A percentile compares a stretch with the other conserved stretches of the same genome.
Evolutionary conservation across 2,329 filamentous ascomycete genomes (phyloP).

Genomic region (Colletotrichum sp.): DNA sequence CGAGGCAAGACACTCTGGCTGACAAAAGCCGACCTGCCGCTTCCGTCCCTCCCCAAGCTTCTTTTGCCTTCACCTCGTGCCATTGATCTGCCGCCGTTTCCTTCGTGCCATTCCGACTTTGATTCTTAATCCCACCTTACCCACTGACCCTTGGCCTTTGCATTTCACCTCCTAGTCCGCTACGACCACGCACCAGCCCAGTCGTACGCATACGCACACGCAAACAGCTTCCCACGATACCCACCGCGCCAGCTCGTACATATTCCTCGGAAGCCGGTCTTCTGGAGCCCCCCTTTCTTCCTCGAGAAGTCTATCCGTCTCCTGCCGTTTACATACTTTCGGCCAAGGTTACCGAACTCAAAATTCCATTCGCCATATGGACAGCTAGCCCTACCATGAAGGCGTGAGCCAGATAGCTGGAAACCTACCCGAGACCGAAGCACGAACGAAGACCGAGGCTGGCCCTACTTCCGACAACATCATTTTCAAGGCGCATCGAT

Average conservation of each 20-base stretch:
- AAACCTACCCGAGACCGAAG: conserved; percentile 1
- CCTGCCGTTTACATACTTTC: neutral
- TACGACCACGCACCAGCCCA: neutral
- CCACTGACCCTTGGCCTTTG: neutral
- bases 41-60: conserved; percentile 2
- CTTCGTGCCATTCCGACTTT: neutral
- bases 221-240: neutral
- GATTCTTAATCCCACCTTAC: neutral
- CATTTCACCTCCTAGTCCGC: neutral
- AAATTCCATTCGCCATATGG: neutral
- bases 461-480: neutral
- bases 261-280: conserved; percentile 23
- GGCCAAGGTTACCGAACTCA: neutral
- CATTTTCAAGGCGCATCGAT: neutral
- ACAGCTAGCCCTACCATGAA: conserved; percentile 18
- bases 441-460: conserved; percentile 8
- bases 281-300: conserved; percentile 4
- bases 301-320: neutral
- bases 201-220: neutral
- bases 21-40: conserved; percentile 19
- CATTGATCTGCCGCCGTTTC: conserved; percentile 8
- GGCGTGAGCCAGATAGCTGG: neutral
- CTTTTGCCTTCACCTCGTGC: neutral
- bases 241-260: neutral
- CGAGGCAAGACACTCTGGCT: conserved; percentile 7